These are phyloP conservation scores for Gnomoniopsis sp. DNA, from an alignment of 2,329 filamentous ascomycete species.

Conservation along the genomic window DNA sequence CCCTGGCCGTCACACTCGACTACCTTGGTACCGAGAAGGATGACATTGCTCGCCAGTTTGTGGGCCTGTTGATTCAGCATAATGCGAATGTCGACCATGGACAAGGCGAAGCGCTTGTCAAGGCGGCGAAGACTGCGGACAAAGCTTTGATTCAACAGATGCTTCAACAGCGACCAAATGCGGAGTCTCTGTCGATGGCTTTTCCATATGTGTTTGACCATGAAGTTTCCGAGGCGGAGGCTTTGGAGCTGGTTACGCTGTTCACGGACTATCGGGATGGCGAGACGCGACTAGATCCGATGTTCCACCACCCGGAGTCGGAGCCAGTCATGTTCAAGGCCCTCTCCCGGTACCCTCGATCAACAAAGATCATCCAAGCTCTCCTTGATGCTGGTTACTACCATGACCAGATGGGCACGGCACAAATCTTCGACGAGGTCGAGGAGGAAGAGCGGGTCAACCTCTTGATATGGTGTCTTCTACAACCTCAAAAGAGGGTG, in stretches of 20 bases:
- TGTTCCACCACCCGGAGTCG: constrained; percentile 38
- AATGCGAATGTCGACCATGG: constrained; percentile 47
- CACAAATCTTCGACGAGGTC: constrained; percentile 40
- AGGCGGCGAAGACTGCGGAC: constrained; percentile 51
- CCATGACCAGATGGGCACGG: constrained; percentile 49
- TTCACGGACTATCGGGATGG: constrained; percentile 49
- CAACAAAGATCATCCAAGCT: constrained; percentile 46
- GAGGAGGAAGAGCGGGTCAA: constrained; percentile 53
- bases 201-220: constrained; percentile 56
- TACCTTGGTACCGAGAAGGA: constrained; percentile 35
- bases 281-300: constrained; percentile 47
- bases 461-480: constrained; percentile 57
- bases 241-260: constrained; percentile 46
- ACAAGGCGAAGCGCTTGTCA: constrained; percentile 50
- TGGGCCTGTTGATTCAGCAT: constrained; percentile 37
- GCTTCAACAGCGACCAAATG: constrained; percentile 46
- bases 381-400: constrained; percentile 58
- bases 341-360: constrained; percentile 53
- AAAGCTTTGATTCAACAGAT: constrained; percentile 46
- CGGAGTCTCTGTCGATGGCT: constrained; percentile 47
- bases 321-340: constrained; percentile 51
- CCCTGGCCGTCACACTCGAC: constrained; percentile 44
- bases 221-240: constrained; percentile 45
- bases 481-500: constrained; percentile 61
- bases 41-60: constrained; percentile 42